Conservation (phyloP, 164 flowering plant genomes). For the Nymphaea colorata region DNA sequence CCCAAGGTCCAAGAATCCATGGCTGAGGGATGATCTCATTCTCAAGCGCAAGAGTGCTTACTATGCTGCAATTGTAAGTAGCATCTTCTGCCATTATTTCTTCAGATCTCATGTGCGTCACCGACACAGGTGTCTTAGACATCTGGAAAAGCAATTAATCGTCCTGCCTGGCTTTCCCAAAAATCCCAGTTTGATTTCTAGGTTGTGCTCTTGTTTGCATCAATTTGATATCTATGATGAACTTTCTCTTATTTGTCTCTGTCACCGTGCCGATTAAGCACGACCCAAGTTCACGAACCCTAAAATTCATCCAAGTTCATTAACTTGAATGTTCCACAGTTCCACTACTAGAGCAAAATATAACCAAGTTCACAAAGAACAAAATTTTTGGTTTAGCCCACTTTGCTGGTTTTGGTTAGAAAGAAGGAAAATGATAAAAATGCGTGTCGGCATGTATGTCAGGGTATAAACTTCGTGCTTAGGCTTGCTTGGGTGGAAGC, state of each 20-base stretch:
- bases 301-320: not conserved
- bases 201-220: no score
- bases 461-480: conserved; percentile 70
- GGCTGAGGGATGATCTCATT: conserved; percentile 80
- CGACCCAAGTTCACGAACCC: not conserved
- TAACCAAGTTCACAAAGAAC: not conserved
- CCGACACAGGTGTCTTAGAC: no score
- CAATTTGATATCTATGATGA: no score
- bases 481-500: conserved; percentile 91
- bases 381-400: no score
- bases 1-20: conserved; percentile 51
- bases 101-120: not conserved
- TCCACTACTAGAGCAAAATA: not conserved
- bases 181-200: no score
- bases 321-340: not conserved
- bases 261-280: no score
- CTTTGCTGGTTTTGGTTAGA: no score
- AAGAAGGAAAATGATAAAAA: no score
- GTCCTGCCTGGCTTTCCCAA: no score
- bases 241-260: no score
- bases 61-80: conserved; percentile 71
- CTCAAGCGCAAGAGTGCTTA: conserved; percentile 68
- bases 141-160: no score
- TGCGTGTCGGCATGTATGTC: conserved; percentile 1
- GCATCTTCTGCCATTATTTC: not conserved